These are phyloP conservation scores for Vinca minor DNA, from an alignment of 257 asterid genomes.

Conservation along the genomic window DNA sequence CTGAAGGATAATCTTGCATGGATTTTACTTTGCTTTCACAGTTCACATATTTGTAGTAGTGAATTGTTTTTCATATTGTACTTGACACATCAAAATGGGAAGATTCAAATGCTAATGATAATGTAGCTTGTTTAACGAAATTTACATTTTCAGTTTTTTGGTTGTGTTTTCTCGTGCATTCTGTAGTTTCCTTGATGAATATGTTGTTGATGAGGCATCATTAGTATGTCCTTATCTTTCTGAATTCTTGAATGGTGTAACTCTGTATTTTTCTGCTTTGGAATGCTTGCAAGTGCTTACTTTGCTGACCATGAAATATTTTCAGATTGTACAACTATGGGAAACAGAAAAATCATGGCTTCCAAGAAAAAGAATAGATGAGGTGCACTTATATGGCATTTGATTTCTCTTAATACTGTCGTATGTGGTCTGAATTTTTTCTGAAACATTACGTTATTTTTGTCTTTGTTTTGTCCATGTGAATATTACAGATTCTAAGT, in stretches of 20 bases:
- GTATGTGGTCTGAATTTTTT: background rate
- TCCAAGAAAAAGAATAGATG: slow-evolving; percentile 72
- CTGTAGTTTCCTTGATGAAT: background rate
- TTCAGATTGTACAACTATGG: slow-evolving; percentile 74
- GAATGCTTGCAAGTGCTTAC: slow-evolving; percentile 4
- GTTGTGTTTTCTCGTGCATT: background rate
- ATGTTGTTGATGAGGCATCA: background rate
- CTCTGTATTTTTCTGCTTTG: background rate
- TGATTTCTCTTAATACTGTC: slow-evolving; percentile 7
- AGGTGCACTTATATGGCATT: slow-evolving; percentile 37
- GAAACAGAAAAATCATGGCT: slow-evolving; percentile 83
- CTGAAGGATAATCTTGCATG: too few species aligned
- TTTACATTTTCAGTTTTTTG: background rate
- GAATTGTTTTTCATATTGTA: too few species aligned
- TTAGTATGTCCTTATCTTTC: background rate
- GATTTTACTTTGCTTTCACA: too few species aligned
- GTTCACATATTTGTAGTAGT: too few species aligned
- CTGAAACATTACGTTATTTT: background rate
- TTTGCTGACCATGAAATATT: slow-evolving; percentile 3
- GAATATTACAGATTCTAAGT: slow-evolving; percentile 38
- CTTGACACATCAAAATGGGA: too few species aligned
- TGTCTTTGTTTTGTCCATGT: background rate
- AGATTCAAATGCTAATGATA: too few species aligned
- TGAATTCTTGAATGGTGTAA: background rate
- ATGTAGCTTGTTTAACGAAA: too few species aligned